phyloP scores from a whole-genome alignment of 768 basidiomycete genomes.

The Xerocomellus amylosporus region DNA sequence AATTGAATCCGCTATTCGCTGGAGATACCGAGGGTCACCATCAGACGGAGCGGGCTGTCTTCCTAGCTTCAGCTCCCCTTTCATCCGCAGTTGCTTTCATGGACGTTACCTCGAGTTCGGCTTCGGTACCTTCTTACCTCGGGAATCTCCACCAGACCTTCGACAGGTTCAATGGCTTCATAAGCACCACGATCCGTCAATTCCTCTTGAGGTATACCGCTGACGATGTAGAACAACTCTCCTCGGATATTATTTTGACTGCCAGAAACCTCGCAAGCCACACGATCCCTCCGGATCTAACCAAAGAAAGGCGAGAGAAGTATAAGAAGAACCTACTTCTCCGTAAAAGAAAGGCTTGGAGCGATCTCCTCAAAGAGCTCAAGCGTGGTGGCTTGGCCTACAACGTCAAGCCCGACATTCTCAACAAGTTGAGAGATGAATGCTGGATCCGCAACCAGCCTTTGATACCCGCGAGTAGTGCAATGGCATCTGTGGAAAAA shows the following conservation, averaged over 20 bases:
- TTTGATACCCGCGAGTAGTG: constrained; percentile 27
- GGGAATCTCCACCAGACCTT: constrained; percentile 50
- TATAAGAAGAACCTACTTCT: constrained; percentile 69
- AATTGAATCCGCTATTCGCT: constrained; percentile 38
- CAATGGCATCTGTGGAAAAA: constrained; percentile 34
- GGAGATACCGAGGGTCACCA: constrained; percentile 35
- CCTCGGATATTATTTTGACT: constrained; percentile 61
- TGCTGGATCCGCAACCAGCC: constrained; percentile 70
- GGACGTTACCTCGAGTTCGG: constrained; percentile 2
- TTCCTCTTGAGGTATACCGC: constrained; percentile 43
- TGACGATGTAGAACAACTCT: constrained; percentile 50
- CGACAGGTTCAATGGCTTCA: constrained; percentile 44
- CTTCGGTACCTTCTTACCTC: constrained; percentile 37
- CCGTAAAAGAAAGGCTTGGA: constrained; percentile 87
- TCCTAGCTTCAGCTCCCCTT: background rate
- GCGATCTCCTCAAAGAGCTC: constrained; percentile 86
- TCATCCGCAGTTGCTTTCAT: background rate
- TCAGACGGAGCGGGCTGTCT: constrained; percentile 10
- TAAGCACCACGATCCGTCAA: constrained; percentile 41
- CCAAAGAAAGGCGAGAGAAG: constrained; percentile 54
- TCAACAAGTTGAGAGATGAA: constrained; percentile 51
- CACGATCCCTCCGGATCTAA: constrained; percentile 40
- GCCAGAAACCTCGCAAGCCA: constrained; percentile 53
- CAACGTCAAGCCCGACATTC: constrained; percentile 67
- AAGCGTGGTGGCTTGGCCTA: constrained; percentile 73